Evolutionary conservation across 2,329 filamentous ascomycete genomes (phyloP).

Genomic region (Botryotinia calthae): DNA sequence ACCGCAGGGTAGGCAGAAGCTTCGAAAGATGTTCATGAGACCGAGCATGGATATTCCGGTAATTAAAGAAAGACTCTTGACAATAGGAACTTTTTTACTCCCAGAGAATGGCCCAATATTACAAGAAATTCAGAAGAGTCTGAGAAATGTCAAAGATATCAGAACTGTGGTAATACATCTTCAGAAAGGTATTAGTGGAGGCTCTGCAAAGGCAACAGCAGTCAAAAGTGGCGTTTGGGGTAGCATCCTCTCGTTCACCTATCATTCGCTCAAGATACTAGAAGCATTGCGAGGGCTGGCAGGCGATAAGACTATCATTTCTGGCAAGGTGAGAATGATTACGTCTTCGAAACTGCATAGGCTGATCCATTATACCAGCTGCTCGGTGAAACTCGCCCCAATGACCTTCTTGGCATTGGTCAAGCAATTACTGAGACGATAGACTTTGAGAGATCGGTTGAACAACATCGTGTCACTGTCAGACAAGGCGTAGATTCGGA

Average conservation of each 20-base stretch:
- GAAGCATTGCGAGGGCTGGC: constrained; percentile 59
- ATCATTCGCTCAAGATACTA: constrained; percentile 66
- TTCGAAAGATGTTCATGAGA: constrained; percentile 79
- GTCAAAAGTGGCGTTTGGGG: constrained; percentile 70
- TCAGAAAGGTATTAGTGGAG: constrained; percentile 69
- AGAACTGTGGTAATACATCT: constrained; percentile 66
- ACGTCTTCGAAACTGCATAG: background rate
- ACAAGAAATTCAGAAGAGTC: constrained; percentile 53
- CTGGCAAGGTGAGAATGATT: constrained; percentile 50
- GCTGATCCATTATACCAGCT: constrained; percentile 45
- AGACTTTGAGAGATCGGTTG: constrained; percentile 72
- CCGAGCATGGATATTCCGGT: constrained; percentile 67
- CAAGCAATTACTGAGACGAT: constrained; percentile 69
- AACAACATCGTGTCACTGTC: constrained; percentile 70
- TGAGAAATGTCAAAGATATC: constrained; percentile 76
- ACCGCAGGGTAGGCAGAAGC: constrained; percentile 68
- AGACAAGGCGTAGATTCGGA: constrained; percentile 67
- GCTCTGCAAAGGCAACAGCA: constrained; percentile 39
- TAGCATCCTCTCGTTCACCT: constrained; percentile 68
- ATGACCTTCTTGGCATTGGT: constrained; percentile 63
- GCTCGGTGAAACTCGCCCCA: constrained; percentile 56
- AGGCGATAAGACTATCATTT: constrained; percentile 50
- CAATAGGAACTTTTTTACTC: constrained; percentile 64
- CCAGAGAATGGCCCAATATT: constrained; percentile 63
- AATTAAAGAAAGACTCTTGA: constrained; percentile 70